Base-by-base conservation (phyloP, 129 eudicot species). In the Centaurea solstitialis region DNA sequence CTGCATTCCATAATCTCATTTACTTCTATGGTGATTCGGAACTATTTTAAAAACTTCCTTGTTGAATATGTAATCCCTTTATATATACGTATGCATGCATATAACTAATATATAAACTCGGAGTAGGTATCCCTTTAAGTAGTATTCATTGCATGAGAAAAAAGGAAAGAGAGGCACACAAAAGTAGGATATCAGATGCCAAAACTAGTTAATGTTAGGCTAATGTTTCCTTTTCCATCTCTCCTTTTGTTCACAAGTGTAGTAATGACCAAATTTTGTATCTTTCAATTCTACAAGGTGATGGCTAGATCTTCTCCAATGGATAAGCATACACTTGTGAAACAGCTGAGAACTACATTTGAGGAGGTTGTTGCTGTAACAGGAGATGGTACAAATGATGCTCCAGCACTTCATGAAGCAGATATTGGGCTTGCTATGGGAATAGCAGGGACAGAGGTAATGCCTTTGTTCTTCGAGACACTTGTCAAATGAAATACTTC, bases 401-500 rank as follows among this genome's bases (percentile, higher is more conserved):
- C 98, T 57, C 98, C 98, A 8, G 98, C 98, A 9, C 98, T 94
- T 78, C 98, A 94, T 85, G 98, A 94, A 86, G 98, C 98, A 61
- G 98, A 94, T 88, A 94, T 94, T 18, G 98, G 98, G 35, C 98
- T 94, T 84, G 98, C 98, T 67, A 94, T 94, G 98, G 98, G 98
- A 84, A 94, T 94, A 73, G 82, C 98, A 53, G 98, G 98, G 47
- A 94, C 98, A 47, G 98, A 94, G 97, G 98, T 93, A 76, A 81
- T 28, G 59, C 22, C 38, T 40, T 10, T 17, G 17, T 74, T 13
- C n/a, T 73, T 50, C 72, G 41, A 23, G 74, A 68, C 23, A 11
- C 11, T 77, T 43, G 9, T 40, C 13, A 57, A 74, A 50, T 21
- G 30, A 75, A 18, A 10, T 50, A 59, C 17, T 18, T 68, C 50